These are phyloP conservation scores for Tulasnella sp. DNA, from an alignment of 768 basidiomycete genomes.

Conservation along the genomic window DNA sequence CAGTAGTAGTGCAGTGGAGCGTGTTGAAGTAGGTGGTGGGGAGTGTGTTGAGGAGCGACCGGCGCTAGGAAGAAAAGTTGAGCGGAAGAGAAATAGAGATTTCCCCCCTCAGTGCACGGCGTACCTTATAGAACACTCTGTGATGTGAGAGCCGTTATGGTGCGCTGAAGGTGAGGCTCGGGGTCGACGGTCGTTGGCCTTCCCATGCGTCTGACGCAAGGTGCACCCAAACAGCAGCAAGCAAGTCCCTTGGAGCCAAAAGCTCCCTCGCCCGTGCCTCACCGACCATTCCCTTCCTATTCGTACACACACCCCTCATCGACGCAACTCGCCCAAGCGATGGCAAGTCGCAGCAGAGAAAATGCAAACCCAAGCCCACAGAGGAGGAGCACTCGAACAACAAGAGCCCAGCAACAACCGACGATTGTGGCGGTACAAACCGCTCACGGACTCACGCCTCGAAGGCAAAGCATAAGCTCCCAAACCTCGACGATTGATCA, in stretches of 20 bases:
- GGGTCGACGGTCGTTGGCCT: not conserved
- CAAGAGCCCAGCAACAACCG: not conserved
- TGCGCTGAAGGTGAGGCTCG: not conserved
- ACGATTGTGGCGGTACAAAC: not conserved
- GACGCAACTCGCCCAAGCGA: not conserved
- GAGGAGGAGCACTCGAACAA: not conserved
- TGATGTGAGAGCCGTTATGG: not conserved
- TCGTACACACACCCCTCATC: not conserved
- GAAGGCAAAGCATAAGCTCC: not conserved
- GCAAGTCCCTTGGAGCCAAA: not conserved
- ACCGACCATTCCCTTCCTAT: not conserved
- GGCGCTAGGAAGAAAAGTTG: not conserved
- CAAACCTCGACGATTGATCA: not conserved
- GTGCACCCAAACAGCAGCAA: not conserved
- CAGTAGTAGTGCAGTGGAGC: not conserved
- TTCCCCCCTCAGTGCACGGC: not conserved
- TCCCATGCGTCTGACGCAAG: not conserved
- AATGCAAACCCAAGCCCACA: not conserved
- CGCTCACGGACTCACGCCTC: not conserved
- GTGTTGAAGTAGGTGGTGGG: not conserved
- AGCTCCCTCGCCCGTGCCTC: not conserved
- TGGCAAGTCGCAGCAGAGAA: not conserved
- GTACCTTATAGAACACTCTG: not conserved
- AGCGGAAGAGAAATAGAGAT: not conserved
- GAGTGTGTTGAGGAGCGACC: not conserved